A percentile compares a stretch with the other conserved stretches of the same genome.
Evolutionary conservation across 768 basidiomycete genomes (phyloP).

Genomic region (Cytidiella melzeri): DNA sequence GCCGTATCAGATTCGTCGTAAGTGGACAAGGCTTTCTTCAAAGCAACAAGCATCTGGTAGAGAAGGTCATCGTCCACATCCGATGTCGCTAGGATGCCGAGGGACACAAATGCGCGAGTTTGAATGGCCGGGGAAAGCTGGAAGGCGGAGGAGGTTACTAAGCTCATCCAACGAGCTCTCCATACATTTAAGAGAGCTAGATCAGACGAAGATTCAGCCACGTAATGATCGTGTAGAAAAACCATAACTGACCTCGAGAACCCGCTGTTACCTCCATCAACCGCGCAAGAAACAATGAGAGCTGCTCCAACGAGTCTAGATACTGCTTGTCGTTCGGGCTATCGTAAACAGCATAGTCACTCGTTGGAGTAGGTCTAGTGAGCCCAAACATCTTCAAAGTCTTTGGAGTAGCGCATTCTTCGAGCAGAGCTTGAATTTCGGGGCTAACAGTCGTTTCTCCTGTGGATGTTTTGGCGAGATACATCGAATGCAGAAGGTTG

Average conservation of each 20-base stretch:
- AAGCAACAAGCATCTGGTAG: constrained; percentile 89
- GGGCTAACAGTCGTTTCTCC: constrained; percentile 33
- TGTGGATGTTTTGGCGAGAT: constrained; percentile 54
- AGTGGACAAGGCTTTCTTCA: constrained; percentile 63
- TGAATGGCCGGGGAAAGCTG: constrained; percentile 87
- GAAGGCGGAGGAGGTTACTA: constrained; percentile 85
- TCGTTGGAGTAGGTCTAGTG: constrained; percentile 49
- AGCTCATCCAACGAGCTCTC: constrained; percentile 90
- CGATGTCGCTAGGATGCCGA: constrained; percentile 74
- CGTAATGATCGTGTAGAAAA: background rate
- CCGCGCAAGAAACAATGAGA: constrained; percentile 56
- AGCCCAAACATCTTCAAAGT: constrained; percentile 72
- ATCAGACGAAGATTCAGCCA: constrained; percentile 9
- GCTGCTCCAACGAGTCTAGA: constrained; percentile 61
- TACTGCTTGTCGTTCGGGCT: constrained; percentile 44
- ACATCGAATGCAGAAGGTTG: constrained; percentile 76
- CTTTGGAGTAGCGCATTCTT: constrained; percentile 49
- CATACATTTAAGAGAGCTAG: constrained; percentile 81
- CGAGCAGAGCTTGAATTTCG: constrained; percentile 57
- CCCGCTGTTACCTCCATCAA: constrained; percentile 62
- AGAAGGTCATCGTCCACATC: constrained; percentile 91
- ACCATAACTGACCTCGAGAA: constrained; percentile 52
- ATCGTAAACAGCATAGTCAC: constrained; percentile 62
- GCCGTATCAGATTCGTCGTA: constrained; percentile 64
- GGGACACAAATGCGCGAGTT: constrained; percentile 76